A percentile compares a stretch with the other conserved stretches of the same genome.
Conservation (phyloP, 2,329 filamentous ascomycete genomes). For the Cylindrodendrum hubeiense region DNA sequence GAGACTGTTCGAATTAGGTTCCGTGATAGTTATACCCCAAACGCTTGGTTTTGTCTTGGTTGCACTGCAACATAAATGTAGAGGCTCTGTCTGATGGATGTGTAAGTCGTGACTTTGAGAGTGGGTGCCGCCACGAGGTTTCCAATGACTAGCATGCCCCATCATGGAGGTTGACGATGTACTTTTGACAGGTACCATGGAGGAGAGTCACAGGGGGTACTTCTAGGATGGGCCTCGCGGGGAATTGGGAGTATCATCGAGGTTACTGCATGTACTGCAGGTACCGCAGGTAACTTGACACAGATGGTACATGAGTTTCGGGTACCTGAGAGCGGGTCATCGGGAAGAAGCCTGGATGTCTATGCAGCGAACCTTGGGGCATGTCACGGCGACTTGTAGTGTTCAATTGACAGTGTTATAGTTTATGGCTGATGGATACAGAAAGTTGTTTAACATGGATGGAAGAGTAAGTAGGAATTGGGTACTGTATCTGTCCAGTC, state of each 20-base stretch:
- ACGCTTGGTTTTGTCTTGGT: slow-evolving; percentile 42
- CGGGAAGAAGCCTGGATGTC: not conserved
- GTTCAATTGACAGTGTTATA: no score
- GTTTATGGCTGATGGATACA: not conserved
- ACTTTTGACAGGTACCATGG: not conserved
- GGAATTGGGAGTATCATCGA: not conserved
- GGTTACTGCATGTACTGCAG: not conserved
- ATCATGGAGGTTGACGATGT: not conserved
- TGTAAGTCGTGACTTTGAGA: not conserved
- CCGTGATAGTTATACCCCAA: slow-evolving; percentile 46
- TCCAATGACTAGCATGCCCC: not conserved
- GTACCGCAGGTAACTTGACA: not conserved
- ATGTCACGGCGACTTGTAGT: not conserved
- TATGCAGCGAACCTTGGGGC: not conserved
- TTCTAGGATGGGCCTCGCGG: not conserved
- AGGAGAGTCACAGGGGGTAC: not conserved
- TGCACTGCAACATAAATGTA: slow-evolving; percentile 16
- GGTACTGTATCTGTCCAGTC: not conserved
- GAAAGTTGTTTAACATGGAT: no score
- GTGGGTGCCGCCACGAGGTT: not conserved
- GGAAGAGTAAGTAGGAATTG: not conserved
- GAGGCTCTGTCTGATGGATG: no score
- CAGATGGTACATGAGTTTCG: not conserved
- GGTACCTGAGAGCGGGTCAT: not conserved
- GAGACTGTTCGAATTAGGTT: slow-evolving; percentile 42